phyloP scores from a whole-genome alignment of 257 asterid genomes.

The Ajuga chamaepitys region DNA sequence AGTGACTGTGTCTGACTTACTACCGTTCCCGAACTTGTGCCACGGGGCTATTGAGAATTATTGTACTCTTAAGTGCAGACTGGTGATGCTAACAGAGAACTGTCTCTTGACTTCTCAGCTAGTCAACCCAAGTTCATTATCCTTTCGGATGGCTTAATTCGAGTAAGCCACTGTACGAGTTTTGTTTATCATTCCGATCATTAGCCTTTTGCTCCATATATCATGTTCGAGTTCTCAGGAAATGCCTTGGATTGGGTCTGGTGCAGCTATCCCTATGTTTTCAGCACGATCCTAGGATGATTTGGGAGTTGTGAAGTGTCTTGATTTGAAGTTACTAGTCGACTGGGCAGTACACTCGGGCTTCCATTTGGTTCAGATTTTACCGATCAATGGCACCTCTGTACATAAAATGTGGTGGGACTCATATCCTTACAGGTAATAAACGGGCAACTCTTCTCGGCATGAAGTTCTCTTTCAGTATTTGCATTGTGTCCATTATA shows the following conservation, averaged over 20 bases:
- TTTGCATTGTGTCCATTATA: conserved; percentile 97
- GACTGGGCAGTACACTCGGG: conserved; percentile 93
- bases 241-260: conserved; percentile 97
- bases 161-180: conserved; percentile 45
- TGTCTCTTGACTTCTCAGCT: conserved; percentile 45
- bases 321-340: conserved; percentile 83
- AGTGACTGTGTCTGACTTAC: too few relatives aligned
- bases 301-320: conserved; percentile 96
- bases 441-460: conserved; percentile 10
- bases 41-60: conserved; percentile 8
- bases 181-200: background rate
- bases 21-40: too few relatives aligned
- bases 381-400: conserved; percentile 97
- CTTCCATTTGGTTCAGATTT: conserved; percentile 90
- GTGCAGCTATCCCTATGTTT: conserved; percentile 94
- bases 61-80: conserved; percentile 43
- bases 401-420: conserved; percentile 99
- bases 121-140: conserved; percentile 59
- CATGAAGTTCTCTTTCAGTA: conserved; percentile 90
- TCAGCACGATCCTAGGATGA: conserved; percentile 84
- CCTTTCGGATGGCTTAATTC: conserved; percentile 86
- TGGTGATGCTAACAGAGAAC: conserved; percentile 75
- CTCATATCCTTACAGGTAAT: conserved; percentile 96
- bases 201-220: background rate
- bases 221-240: conserved; percentile 39